Evolutionary conservation across 345 rosid species (phyloP).

Genomic region (Syzygium aqueum): DNA sequence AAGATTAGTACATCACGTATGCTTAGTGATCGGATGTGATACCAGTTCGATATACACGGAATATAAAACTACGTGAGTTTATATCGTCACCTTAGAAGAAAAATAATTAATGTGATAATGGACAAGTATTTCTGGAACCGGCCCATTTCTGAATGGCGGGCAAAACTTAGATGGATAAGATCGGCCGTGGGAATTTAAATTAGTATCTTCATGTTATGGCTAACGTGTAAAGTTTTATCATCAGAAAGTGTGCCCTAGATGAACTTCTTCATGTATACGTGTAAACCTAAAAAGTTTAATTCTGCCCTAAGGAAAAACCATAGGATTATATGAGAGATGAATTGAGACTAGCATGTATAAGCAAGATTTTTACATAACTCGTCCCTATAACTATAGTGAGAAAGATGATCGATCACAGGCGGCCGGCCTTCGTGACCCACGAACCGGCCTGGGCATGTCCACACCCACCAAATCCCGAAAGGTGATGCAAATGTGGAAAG

Average conservation of each 20-base stretch:
- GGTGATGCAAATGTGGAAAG: neutral
- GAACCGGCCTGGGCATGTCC: neutral
- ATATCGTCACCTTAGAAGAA: neutral
- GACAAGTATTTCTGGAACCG: neutral
- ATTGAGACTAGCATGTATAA: neutral
- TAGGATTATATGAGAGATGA: neutral
- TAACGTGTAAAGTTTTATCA: neutral
- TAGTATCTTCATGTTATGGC: neutral
- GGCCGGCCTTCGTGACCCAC: neutral
- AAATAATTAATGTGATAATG: neutral
- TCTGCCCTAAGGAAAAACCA: neutral
- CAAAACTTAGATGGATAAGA: neutral
- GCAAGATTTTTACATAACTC: neutral
- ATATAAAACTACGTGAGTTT: neutral
- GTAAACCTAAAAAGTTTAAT: neutral
- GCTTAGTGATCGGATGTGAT: neutral
- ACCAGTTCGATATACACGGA: neutral
- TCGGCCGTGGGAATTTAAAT: neutral
- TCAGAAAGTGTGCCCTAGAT: neutral
- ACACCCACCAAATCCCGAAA: neutral
- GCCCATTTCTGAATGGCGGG: neutral
- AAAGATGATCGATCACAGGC: neutral
- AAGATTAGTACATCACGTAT: neutral
- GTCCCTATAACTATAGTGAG: neutral
- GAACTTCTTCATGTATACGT: neutral